Conservation (phyloP, 257 asterid species). For the Echium plantagineum region DNA sequence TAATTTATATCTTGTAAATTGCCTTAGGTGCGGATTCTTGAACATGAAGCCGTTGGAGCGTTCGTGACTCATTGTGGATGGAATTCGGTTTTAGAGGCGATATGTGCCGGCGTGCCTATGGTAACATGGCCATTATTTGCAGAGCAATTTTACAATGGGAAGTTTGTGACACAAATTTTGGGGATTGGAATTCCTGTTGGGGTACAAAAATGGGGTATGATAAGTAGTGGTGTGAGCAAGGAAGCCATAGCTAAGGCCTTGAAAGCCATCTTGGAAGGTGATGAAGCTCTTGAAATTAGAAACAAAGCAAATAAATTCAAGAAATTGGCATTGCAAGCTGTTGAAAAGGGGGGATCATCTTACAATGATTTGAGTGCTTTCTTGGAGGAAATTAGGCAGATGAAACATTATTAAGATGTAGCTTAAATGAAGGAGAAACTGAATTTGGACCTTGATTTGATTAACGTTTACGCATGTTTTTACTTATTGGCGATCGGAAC, state of each 20-base stretch:
- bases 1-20: too few relatives aligned
- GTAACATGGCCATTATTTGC: constrained; percentile 48
- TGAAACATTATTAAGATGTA: too few relatives aligned
- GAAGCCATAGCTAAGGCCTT: constrained; percentile 26
- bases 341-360: constrained; percentile 38
- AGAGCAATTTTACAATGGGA: constrained; percentile 40
- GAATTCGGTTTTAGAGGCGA: constrained; percentile 37
- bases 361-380: constrained; percentile 17
- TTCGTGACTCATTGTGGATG: constrained; percentile 53
- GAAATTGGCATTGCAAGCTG: constrained; percentile 26
- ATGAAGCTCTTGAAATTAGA: constrained; percentile 24
- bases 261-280: constrained; percentile 9
- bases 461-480: too few relatives aligned
- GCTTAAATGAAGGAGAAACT: too few relatives aligned
- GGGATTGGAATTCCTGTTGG: constrained; percentile 36
- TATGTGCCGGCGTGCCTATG: constrained; percentile 35
- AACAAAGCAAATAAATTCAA: constrained; percentile 16
- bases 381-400: constrained; percentile 19
- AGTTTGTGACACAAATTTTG: constrained; percentile 27
- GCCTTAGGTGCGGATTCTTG: constrained; percentile 20
- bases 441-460: too few relatives aligned
- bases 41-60: constrained; percentile 23
- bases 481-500: too few relatives aligned
- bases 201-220: constrained; percentile 10
- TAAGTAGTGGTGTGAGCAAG: constrained; percentile 10